Evolutionary conservation across 2,329 filamentous ascomycete species (phyloP).

Genomic region (Pseudopithomyces chartarum): DNA sequence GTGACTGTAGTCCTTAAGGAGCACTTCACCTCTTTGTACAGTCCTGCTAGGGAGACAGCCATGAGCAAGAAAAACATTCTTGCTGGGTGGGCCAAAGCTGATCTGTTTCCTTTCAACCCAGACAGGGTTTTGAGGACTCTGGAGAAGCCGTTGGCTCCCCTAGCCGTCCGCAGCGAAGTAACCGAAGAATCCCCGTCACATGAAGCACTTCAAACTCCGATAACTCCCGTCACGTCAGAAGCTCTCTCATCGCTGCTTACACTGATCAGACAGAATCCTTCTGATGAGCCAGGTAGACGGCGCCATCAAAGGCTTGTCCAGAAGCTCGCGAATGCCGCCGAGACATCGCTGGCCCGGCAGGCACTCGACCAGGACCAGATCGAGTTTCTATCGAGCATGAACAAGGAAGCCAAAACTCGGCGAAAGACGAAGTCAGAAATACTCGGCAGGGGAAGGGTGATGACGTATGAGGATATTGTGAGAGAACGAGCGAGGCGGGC

Average conservation of each 20-base stretch:
- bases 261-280: conserved; percentile 19
- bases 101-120: conserved; percentile 36
- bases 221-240: conserved; percentile 27
- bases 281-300: conserved; percentile 23
- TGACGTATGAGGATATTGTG: conserved; percentile 28
- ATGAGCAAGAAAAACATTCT: conserved; percentile 35
- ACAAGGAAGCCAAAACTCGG: conserved; percentile 33
- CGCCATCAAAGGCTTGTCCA: conserved; percentile 17
- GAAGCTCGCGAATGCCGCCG: conserved; percentile 26
- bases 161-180: conserved; percentile 10
- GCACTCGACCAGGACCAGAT: conserved; percentile 32
- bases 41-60: conserved; percentile 25
- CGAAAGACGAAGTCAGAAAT: conserved; percentile 25
- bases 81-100: conserved; percentile 29
- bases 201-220: conserved; percentile 30
- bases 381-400: conserved; percentile 29
- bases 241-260: conserved; percentile 24
- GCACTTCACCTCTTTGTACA: no score
- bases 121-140: conserved; percentile 35
- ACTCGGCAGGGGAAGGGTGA: conserved; percentile 26
- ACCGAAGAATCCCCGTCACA: conserved; percentile 21
- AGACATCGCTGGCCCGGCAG: conserved; percentile 25
- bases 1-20: no score
- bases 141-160: conserved; percentile 24
- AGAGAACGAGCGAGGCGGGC: conserved; percentile 22